phyloP scores from a whole-genome alignment of 306 rosid species.

The Datisca glomerata region DNA sequence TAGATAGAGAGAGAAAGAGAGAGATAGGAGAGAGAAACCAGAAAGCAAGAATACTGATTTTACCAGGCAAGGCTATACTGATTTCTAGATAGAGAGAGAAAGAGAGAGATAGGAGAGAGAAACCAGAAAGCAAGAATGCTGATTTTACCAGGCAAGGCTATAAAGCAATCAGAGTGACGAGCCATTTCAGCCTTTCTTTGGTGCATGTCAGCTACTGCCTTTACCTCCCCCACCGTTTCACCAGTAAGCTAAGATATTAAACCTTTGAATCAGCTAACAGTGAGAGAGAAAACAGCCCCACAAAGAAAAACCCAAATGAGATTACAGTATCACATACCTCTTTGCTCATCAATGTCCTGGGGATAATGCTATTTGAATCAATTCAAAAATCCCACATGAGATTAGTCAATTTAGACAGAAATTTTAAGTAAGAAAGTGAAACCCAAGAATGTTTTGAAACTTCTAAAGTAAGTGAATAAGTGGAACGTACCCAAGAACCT shows the following conservation, averaged over 20 bases:
- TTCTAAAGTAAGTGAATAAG: no score
- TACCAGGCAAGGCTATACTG: constrained; percentile 57
- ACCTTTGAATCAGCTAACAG: not conserved
- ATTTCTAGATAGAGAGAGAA: no score
- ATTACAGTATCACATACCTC: constrained; percentile 17
- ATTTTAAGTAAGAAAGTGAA: not conserved
- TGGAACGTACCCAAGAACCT: constrained; percentile 48
- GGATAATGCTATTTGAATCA: constrained; percentile 36
- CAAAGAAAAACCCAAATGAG: constrained; percentile 2
- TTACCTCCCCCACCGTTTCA: constrained; percentile 46
- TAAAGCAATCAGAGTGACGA: constrained; percentile 50
- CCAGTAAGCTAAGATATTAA: constrained; percentile 31
- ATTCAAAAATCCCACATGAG: constrained; percentile 1
- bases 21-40: constrained; percentile 6
- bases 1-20: not conserved
- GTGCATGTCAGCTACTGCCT: constrained; percentile 50
- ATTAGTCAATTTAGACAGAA: not conserved
- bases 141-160: constrained; percentile 62
- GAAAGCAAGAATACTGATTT: no score
- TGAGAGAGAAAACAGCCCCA: not conserved
- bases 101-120: constrained; percentile 13
- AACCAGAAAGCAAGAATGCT: no score
- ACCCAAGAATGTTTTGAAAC: not conserved
- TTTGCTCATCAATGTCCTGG: constrained; percentile 32
- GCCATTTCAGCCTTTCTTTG: constrained; percentile 67